Percentiles rank a stretch among this genome's conserved stretches.
Evolutionary conservation across 192 early-diverging fungal species (phyloP).

Genomic region (Cladochytrium replicatum): DNA sequence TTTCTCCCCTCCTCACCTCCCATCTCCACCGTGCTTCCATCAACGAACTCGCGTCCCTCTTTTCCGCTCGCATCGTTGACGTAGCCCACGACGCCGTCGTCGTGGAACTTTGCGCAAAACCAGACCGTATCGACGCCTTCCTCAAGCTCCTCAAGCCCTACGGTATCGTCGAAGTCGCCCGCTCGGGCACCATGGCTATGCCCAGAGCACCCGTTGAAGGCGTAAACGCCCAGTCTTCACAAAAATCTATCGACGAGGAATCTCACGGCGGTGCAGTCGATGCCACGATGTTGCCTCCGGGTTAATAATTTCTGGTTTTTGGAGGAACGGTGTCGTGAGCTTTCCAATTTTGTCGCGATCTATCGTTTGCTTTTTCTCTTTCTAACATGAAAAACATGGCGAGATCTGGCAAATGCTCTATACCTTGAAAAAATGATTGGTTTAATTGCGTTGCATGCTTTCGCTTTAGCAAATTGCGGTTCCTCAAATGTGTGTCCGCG

Average conservation of each 20-base stretch:
- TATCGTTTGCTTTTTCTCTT: no score
- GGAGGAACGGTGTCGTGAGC: no score
- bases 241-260: no score
- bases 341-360: no score
- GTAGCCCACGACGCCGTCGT: slow-evolving; percentile 72
- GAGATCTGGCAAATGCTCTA: no score
- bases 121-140: slow-evolving; percentile 80
- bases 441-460: no score
- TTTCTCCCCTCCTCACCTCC: slow-evolving; percentile 40
- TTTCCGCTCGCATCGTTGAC: slow-evolving; percentile 81
- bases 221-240: slow-evolving; percentile 55
- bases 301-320: no score
- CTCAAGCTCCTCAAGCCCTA: slow-evolving; percentile 88
- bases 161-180: slow-evolving; percentile 87
- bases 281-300: slow-evolving; percentile 84
- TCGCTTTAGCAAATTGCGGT: no score
- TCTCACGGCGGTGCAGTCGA: slow-evolving; percentile 62
- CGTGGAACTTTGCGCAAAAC: slow-evolving; percentile 83
- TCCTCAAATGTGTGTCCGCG: no score
- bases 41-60: slow-evolving; percentile 70
- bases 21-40: slow-evolving; percentile 67
- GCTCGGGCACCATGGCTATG: slow-evolving; percentile 95
- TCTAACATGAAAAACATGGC: no score
- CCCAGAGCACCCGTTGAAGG: slow-evolving; percentile 79
- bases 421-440: no score